Conservation (phyloP, 768 basidiomycete genomes). For the Xanthoconium purpureum region DNA sequence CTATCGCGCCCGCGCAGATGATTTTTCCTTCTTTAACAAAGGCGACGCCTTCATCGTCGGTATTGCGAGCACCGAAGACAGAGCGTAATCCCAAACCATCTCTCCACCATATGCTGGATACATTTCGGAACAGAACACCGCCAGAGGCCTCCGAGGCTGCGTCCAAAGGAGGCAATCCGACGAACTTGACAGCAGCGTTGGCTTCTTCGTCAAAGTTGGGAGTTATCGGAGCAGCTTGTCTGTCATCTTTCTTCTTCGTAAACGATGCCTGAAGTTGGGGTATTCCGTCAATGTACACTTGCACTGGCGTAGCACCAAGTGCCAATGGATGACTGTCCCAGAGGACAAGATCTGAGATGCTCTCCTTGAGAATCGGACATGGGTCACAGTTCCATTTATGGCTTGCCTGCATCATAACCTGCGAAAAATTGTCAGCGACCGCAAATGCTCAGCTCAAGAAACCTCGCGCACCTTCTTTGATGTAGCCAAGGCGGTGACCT, state of each 20-base stretch:
- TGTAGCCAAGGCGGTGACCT: slow-evolving; percentile 75
- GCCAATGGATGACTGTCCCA: slow-evolving; percentile 79
- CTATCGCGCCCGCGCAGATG: slow-evolving; percentile 39
- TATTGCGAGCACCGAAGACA: slow-evolving; percentile 12
- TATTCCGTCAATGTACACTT: slow-evolving; percentile 85
- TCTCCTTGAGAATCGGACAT: not conserved
- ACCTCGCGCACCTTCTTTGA: slow-evolving; percentile 50
- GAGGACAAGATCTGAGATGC: slow-evolving; percentile 44
- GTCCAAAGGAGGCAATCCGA: slow-evolving; percentile 68
- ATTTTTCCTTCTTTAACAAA: slow-evolving; percentile 55
- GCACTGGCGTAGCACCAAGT: slow-evolving; percentile 75
- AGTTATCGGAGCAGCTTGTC: slow-evolving; percentile 49
- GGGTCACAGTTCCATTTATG: not conserved
- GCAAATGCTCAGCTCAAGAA: not conserved
- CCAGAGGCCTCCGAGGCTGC: slow-evolving; percentile 33
- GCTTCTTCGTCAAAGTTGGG: slow-evolving; percentile 66
- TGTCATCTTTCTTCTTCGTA: slow-evolving; percentile 41
- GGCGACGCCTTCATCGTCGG: slow-evolving; percentile 32
- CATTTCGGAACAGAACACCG: slow-evolving; percentile 51
- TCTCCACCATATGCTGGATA: slow-evolving; percentile 38
- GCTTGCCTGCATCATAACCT: slow-evolving; percentile 66
- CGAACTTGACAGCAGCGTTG: slow-evolving; percentile 50
- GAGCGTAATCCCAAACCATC: slow-evolving; percentile 21
- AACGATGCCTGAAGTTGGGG: slow-evolving; percentile 47
- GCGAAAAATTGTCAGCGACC: slow-evolving; percentile 1